phyloP scores from a whole-genome alignment of 2,329 filamentous ascomycete species.

The Venturia nashicola region DNA sequence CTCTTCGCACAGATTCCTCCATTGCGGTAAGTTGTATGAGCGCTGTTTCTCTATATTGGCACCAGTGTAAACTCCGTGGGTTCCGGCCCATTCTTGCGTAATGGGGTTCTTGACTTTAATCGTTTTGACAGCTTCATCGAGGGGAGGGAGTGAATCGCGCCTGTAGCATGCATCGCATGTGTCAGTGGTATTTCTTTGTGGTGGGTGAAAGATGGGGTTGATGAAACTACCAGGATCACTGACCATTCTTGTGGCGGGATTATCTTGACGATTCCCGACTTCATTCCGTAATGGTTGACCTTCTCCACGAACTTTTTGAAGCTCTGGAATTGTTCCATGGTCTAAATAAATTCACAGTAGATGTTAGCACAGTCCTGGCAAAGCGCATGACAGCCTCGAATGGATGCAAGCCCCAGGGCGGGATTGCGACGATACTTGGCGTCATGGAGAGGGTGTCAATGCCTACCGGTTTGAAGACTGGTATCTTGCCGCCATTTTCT shows the following conservation, averaged over 20 bases:
- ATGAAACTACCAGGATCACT: conserved; percentile 18
- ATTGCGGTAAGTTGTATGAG: conserved; percentile 93
- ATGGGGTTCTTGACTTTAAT: conserved; percentile 94
- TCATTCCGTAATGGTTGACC: conserved; percentile 92
- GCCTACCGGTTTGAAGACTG: conserved; percentile 79
- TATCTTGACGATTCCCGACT: conserved; percentile 91
- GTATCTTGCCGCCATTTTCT: conserved; percentile 53
- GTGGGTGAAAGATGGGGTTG: conserved; percentile 5
- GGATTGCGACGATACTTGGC: conserved; percentile 6
- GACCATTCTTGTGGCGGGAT: conserved; percentile 92
- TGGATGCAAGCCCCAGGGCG: background rate
- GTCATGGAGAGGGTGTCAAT: conserved; percentile 5
- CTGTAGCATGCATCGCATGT: conserved; percentile 23
- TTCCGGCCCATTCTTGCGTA: conserved; percentile 95
- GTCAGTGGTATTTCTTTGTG: conserved; percentile 1
- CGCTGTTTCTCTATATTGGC: conserved; percentile 94
- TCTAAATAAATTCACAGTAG: conserved; percentile 29
- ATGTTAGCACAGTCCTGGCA: conserved; percentile 9
- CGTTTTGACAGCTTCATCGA: conserved; percentile 79
- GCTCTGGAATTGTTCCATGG: conserved; percentile 87
- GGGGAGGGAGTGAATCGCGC: conserved; percentile 57
- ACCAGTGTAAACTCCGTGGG: conserved; percentile 89
- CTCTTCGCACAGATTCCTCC: conserved; percentile 86
- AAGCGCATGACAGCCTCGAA: background rate
- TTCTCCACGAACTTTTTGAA: conserved; percentile 87